phyloP scores from a whole-genome alignment of 2,329 filamentous ascomycete genomes.

The Venturia oleaginea region DNA sequence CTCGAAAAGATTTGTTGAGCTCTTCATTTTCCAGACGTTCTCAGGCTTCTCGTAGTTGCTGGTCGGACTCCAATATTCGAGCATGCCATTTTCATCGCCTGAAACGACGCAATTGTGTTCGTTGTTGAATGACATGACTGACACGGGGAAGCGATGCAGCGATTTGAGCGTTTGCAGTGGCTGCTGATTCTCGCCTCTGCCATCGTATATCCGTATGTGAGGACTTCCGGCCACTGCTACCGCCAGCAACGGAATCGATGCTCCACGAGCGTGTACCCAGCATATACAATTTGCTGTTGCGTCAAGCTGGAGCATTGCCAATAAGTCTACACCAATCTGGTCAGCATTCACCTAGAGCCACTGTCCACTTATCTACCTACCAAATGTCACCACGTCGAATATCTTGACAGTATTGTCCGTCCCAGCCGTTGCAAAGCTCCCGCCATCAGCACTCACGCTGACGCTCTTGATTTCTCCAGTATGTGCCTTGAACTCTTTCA shows the following conservation, averaged over 20 bases:
- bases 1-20: constrained; percentile 86
- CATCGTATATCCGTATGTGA: constrained; percentile 80
- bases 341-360: constrained; percentile 15
- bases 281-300: constrained; percentile 71
- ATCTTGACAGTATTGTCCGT: constrained; percentile 71
- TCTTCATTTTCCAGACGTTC: constrained; percentile 87
- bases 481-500: constrained; percentile 95
- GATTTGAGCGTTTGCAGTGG: constrained; percentile 69
- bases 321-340: constrained; percentile 48
- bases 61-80: constrained; percentile 89
- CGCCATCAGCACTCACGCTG: constrained; percentile 78
- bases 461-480: constrained; percentile 74
- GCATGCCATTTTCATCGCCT: constrained; percentile 80
- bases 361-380: constrained; percentile 27
- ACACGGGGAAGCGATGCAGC: constrained; percentile 74
- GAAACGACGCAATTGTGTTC: constrained; percentile 84
- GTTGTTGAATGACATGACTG: constrained; percentile 83
- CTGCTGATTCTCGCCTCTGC: constrained; percentile 67
- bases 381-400: constrained; percentile 69
- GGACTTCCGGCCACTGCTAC: constrained; percentile 58
- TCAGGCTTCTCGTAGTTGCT: constrained; percentile 82
- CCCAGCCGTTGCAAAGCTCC: constrained; percentile 87
- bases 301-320: constrained; percentile 72
- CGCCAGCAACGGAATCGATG: constrained; percentile 78
- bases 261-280: constrained; percentile 82